Base-by-base conservation (phyloP, 352 stramenopile genomes). In the Pseudoperonospora humuli region DNA sequence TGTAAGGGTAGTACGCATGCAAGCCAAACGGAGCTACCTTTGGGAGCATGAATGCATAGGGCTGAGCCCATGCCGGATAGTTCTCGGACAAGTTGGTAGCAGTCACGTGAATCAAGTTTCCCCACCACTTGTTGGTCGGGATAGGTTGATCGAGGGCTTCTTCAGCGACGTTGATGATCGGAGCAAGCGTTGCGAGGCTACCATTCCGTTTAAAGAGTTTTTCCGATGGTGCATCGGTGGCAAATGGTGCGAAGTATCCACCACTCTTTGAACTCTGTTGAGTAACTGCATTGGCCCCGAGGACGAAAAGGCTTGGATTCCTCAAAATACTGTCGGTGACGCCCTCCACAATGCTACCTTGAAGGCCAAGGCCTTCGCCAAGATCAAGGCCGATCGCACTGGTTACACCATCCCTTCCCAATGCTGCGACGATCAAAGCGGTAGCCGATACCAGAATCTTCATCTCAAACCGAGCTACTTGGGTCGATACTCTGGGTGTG, bases 101-200 rank as follows among this genome's bases (percentile, higher is more conserved):
- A 1, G 56, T 75, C 9, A 66, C 65, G 56, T 78, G 63, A 34
- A 90, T 84, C 31, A 86, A 42, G 49, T 87, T 90, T 14, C 65
- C 73, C 78, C 78, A 90, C 78, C 78, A 90, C 43, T 85, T 68
- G 59, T 90, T 90, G 14, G 75, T 90, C 39, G 78, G 78, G 45
- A 90, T 80, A 1, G 77, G 50, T 34, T 75, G 31, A 11, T 61
- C 50, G 14, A 84, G 50, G 15, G 73, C 45, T 21, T 82, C 65
- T 21, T 59, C 2, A 13, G 64, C 71, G 37, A 84, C 59, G 52
- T 86, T 84, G 26, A 84, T 61, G 54, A 81, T 68, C 3, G 74
- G 74, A 15, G 70, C 68, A 2, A 86, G 37, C 23, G 59, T 58
- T 14, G 45, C 42, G 23, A 86, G 67, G 3, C 55, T 64, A 8